Conservation (phyloP, 2,329 filamentous ascomycete genomes). For the Xylariaceae sp. region DNA sequence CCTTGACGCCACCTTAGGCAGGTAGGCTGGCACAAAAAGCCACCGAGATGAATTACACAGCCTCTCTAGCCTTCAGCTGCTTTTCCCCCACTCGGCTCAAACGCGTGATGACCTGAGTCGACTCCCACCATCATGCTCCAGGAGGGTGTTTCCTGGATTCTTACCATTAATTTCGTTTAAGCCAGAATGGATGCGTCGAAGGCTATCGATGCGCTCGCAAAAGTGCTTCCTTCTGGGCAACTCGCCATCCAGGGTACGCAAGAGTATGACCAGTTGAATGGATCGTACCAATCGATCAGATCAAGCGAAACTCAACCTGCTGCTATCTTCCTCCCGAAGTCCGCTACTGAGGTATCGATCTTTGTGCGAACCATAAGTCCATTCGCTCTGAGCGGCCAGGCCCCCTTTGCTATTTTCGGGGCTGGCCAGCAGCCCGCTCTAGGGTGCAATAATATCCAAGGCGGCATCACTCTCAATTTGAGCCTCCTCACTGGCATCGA, state of each 20-base stretch:
- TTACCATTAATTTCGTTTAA: neutral
- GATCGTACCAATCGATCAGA: neutral
- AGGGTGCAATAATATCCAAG: conserved; percentile 23
- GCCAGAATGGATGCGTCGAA: neutral
- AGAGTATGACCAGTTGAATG: neutral
- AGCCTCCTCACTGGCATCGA: conserved; percentile 12
- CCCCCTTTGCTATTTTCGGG: conserved; percentile 8
- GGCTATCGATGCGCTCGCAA: neutral
- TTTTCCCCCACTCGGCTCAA: no score
- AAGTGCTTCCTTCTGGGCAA: neutral
- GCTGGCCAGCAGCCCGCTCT: conserved; percentile 6
- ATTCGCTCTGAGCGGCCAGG: neutral
- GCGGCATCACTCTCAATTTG: conserved; percentile 27
- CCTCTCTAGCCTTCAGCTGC: no score
- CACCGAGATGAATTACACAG: no score
- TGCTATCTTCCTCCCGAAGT: neutral
- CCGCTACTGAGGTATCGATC: neutral
- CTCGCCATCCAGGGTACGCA: neutral
- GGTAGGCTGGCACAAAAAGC: no score
- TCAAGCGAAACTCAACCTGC: neutral
- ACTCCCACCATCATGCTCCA: neutral
- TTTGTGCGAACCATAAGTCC: neutral
- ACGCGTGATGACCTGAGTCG: neutral
- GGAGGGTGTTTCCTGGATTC: neutral
- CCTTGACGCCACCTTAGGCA: no score